A percentile compares a stretch with the other conserved stretches of the same genome.
phyloP scores from a whole-genome alignment of 139 green algal genomes.

The Volvox reticuliferus region DNA sequence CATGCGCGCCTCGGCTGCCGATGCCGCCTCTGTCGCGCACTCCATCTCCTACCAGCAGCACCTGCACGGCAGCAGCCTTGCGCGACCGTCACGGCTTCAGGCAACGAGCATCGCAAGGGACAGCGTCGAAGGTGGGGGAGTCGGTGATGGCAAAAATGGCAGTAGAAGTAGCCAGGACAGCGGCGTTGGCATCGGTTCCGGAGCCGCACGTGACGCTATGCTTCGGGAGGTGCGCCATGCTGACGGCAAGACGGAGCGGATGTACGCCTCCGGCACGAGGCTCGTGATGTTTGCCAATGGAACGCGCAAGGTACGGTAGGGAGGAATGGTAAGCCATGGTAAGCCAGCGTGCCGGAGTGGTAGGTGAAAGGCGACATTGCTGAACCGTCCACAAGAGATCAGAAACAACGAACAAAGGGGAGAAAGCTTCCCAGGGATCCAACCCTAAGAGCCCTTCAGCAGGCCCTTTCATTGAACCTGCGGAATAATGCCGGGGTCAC shows the following conservation, averaged over 20 bases:
- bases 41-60: constrained; percentile 6
- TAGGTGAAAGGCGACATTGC: no score
- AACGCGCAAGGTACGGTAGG: constrained; percentile 63
- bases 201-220: not conserved
- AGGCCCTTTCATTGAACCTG: no score
- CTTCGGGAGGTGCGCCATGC: constrained; percentile 59
- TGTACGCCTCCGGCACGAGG: constrained; percentile 60
- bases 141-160: not conserved
- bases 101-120: not conserved
- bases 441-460: no score
- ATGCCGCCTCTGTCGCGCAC: constrained; percentile 11
- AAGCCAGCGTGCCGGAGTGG: no score
- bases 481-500: no score
- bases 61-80: not conserved
- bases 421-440: no score
- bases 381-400: no score
- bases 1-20: not conserved
- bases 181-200: no score
- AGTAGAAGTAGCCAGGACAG: not conserved
- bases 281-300: constrained; percentile 80
- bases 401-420: no score
- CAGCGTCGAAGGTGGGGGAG: not conserved
- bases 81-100: not conserved
- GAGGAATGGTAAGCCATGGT: no score
- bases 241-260: constrained; percentile 77